A percentile compares a stretch with the other conserved stretches of the same genome.
phyloP scores from a whole-genome alignment of 768 basidiomycete species.

The Boletus huronensis region DNA sequence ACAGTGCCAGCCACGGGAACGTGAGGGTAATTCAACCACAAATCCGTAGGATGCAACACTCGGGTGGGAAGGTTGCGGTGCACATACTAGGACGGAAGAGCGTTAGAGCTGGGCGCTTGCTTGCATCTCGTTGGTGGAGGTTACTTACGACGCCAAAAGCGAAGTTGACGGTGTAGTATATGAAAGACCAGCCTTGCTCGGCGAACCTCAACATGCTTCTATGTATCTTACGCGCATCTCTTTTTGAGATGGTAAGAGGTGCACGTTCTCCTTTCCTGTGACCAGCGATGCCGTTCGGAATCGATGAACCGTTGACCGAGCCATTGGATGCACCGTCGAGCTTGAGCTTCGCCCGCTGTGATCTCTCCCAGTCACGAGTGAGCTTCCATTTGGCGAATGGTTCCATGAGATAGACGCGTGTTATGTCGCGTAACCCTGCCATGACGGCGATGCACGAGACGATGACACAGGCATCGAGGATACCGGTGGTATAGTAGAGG shows the following conservation, averaged over 20 bases:
- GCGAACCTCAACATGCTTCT: slow-evolving; percentile 83
- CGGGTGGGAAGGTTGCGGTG: slow-evolving; percentile 67
- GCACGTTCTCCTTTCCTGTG: slow-evolving; percentile 22
- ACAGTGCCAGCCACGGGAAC: slow-evolving; percentile 70
- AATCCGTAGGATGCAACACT: slow-evolving; percentile 55
- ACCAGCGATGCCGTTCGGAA: slow-evolving; percentile 31
- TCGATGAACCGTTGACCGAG: slow-evolving; percentile 19
- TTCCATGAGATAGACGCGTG: slow-evolving; percentile 70
- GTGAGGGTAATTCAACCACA: slow-evolving; percentile 86
- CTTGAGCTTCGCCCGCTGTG: slow-evolving; percentile 17
- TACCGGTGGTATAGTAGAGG: slow-evolving; percentile 68
- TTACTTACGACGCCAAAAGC: slow-evolving; percentile 76
- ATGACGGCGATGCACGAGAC: slow-evolving; percentile 81
- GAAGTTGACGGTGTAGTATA: slow-evolving; percentile 80
- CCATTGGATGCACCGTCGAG: slow-evolving; percentile 26
- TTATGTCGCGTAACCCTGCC: slow-evolving; percentile 79
- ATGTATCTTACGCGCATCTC: slow-evolving; percentile 59
- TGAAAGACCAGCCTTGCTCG: slow-evolving; percentile 89
- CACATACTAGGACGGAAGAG: slow-evolving; percentile 58
- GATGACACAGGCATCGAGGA: slow-evolving; percentile 73
- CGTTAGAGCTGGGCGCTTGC: slow-evolving; percentile 4
- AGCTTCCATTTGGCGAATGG: slow-evolving; percentile 82
- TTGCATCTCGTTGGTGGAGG: slow-evolving; percentile 7
- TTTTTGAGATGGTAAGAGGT: slow-evolving; percentile 29
- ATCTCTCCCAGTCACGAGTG: slow-evolving; percentile 44